Evolutionary conservation across 306 rosid genomes (phyloP).

Genomic region (Corylus heterophylla): DNA sequence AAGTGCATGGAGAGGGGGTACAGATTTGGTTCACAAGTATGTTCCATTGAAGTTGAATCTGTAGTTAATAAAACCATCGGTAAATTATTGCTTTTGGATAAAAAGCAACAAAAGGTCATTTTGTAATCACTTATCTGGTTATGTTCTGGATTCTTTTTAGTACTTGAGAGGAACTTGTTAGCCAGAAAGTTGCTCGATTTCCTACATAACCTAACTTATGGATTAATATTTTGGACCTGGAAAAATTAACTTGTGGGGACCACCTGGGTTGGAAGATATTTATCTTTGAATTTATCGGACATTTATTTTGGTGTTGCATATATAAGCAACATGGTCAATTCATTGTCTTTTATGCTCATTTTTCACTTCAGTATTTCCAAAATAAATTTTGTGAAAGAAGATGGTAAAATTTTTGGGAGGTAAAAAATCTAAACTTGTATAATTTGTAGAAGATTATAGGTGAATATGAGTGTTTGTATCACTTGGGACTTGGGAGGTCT

Average conservation of each 20-base stretch:
- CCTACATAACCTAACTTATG: neutral
- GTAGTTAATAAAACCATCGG: neutral
- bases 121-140: neutral
- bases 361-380: neutral
- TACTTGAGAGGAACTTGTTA: conserved; percentile 10
- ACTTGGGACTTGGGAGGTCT: no score
- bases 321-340: neutral
- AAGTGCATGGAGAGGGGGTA: conserved; percentile 84
- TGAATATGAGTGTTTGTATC: no score
- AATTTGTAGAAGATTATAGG: no score
- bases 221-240: neutral
- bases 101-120: neutral
- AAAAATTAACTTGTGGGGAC: no score
- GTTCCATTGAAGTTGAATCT: conserved; percentile 25
- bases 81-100: neutral
- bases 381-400: neutral
- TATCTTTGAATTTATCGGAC: neutral
- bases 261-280: neutral
- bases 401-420: neutral
- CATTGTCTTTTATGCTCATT: neutral
- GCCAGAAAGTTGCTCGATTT: neutral
- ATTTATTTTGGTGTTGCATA: no score
- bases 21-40: conserved; percentile 75
- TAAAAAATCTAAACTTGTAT: neutral
- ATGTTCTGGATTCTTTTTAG: conserved; percentile 16